A percentile compares a stretch with the other conserved stretches of the same genome.
Evolutionary conservation across 1,139 yeast genomes (phyloP).

Genomic region (Fermentozyma sake): DNA sequence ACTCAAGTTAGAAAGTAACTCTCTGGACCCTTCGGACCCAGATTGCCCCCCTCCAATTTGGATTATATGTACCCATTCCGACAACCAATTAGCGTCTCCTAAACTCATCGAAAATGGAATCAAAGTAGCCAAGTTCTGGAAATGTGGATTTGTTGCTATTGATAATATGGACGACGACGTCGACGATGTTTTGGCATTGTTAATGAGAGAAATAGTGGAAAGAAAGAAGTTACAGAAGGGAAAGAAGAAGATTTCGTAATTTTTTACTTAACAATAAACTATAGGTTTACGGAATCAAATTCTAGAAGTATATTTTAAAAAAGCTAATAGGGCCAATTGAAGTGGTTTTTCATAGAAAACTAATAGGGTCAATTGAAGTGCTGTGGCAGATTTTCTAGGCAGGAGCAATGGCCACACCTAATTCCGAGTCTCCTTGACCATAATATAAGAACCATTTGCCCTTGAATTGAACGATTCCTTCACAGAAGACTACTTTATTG

Average conservation of each 20-base stretch:
- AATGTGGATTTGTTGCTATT: constrained; percentile 57
- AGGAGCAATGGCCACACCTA: constrained; percentile 40
- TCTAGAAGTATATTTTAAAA: too few relatives aligned
- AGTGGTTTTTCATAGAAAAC: too few relatives aligned
- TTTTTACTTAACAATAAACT: background rate
- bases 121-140: constrained; percentile 54
- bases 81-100: constrained; percentile 56
- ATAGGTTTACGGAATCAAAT: too few relatives aligned
- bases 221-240: constrained; percentile 22
- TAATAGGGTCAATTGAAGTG: too few relatives aligned
- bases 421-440: constrained; percentile 43
- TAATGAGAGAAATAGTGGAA: constrained; percentile 58
- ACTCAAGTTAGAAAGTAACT: constrained; percentile 13
- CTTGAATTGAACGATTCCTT: constrained; percentile 41
- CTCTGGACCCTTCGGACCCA: constrained; percentile 44
- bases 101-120: constrained; percentile 52
- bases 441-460: constrained; percentile 42
- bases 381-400: too few relatives aligned
- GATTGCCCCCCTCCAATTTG: constrained; percentile 63
- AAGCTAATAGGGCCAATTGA: too few relatives aligned
- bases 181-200: constrained; percentile 51
- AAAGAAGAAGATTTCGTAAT: constrained; percentile 5
- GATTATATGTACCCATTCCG: constrained; percentile 58
- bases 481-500: constrained; percentile 41
- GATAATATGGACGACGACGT: constrained; percentile 48